Evolutionary conservation across 805 yeast genomes (phyloP), one percentile per base, ranked within the genome.

Genomic region (Kuraishia borneana): DNA sequence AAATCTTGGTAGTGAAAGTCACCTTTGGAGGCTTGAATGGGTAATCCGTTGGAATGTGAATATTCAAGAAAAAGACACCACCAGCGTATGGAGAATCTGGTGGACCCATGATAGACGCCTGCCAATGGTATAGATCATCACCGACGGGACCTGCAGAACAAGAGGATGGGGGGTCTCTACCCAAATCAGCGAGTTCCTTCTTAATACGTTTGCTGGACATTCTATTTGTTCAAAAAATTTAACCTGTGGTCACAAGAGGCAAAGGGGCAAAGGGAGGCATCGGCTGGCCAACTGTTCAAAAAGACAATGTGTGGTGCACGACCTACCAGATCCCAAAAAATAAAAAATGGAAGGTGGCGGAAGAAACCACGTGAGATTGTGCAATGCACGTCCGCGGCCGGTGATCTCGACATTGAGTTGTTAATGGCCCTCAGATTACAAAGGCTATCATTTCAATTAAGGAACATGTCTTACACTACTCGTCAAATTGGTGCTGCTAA

Each of bases 121-220:
- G 97, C 98, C 98, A 92, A 68, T 89, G 97, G 66, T 82, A 92
- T 54, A 89, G 68, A 60, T 89, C 98, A 50, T 92, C 97, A 32
- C 96, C 96, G 31, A 85, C 92, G 48, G 98, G 98, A 28, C 98
- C 98, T 8, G 98, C 98, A 18, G 96, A 87, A 64, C 97, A 92
- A 31, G 96, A 88, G 42, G 96, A 83, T 50, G 97, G 97, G 43
- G 98, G 98, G 59, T 89, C 98, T 70, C 95, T 85, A 58, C 96
- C 96, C 56, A 89, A 72, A 61, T 92, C 98, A 50, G 80, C 79
- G 51, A 92, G 73, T 68, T 89, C 98, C 66, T 89, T 89, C 65
- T 84, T 83, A 53, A 89, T 85, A 73, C 98, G 87, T 66, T 92
- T 92, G 50, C 76, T 69, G 46, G 97, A 92, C 95, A 87, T 85